These are phyloP conservation scores for Calonectria ilicicola DNA, from an alignment of 2,329 filamentous ascomycete genomes.

Conservation along the genomic window DNA sequence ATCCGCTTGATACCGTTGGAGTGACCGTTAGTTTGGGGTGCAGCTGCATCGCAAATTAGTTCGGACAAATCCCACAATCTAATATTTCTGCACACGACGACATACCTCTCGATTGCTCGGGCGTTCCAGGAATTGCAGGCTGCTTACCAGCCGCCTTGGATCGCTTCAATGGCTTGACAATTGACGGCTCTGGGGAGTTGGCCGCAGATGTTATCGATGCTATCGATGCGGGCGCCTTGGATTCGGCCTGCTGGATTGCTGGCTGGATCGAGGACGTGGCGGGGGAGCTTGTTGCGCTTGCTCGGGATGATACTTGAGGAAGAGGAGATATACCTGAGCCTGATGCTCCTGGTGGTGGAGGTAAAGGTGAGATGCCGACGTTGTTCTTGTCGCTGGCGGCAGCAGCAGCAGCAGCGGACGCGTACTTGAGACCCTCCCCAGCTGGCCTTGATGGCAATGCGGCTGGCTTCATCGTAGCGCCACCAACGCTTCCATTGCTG, in stretches of 20 bases:
- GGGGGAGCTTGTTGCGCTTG: conserved; percentile 68
- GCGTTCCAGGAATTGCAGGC: conserved; percentile 53
- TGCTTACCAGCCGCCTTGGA: conserved; percentile 60
- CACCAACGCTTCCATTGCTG: conserved; percentile 67
- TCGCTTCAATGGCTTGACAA: conserved; percentile 50
- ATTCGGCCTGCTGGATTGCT: conserved; percentile 51
- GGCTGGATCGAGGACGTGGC: conserved; percentile 61
- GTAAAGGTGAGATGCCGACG: conserved; percentile 92
- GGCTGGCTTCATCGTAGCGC: conserved; percentile 89
- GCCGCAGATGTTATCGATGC: conserved; percentile 40
- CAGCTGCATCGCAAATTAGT: conserved; percentile 39
- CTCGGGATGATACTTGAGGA: conserved; percentile 64
- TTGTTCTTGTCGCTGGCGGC: conserved; percentile 89
- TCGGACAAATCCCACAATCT: background rate
- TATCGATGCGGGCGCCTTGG: conserved; percentile 43
- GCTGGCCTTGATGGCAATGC: conserved; percentile 85
- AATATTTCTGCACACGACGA: conserved; percentile 4
- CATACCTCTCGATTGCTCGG: conserved; percentile 60
- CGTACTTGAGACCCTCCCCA: conserved; percentile 94
- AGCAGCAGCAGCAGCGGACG: conserved; percentile 93
- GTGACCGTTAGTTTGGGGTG: conserved; percentile 62
- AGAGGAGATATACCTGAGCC: conserved; percentile 57
- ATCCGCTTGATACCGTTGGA: conserved; percentile 63
- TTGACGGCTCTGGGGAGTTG: conserved; percentile 37
- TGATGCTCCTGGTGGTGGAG: conserved; percentile 81